phyloP scores from a whole-genome alignment of 176 grass and related monocot species.

The Cenchrus fungigraminus region DNA sequence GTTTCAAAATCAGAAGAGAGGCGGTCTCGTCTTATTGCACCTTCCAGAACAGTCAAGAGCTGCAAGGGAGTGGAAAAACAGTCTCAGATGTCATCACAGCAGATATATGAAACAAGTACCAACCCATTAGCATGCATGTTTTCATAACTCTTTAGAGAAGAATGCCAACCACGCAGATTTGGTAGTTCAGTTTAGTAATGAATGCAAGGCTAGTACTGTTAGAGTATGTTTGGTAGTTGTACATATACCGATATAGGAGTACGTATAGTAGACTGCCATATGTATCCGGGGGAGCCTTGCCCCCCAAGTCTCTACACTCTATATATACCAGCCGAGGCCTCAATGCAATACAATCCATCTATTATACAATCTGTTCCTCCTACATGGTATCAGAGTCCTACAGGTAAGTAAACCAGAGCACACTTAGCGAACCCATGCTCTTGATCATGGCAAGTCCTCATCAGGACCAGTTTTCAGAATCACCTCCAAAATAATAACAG shows the following conservation, averaged over 20 bases:
- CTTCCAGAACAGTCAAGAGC: slow-evolving; percentile 84
- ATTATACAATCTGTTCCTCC: too few species aligned
- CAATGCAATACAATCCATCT: too few species aligned
- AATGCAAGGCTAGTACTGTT: too few species aligned
- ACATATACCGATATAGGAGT: too few species aligned
- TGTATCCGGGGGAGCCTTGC: too few species aligned
- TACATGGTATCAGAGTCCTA: neutral
- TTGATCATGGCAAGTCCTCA: slow-evolving; percentile 27
- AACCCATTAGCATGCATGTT: slow-evolving; percentile 3
- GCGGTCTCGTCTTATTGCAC: slow-evolving; percentile 71
- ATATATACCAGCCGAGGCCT: too few species aligned
- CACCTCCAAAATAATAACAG: slow-evolving; percentile 23
- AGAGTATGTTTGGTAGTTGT: too few species aligned
- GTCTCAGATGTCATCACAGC: slow-evolving; percentile 2
- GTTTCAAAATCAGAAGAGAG: slow-evolving; percentile 89
- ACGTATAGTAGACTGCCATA: too few species aligned
- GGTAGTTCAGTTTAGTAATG: slow-evolving; percentile 14
- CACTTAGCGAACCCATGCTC: slow-evolving; percentile 1
- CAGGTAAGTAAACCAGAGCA: neutral
- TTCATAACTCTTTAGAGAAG: slow-evolving; percentile 19
- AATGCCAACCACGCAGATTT: slow-evolving; percentile 1
- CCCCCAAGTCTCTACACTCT: too few species aligned
- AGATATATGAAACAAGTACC: slow-evolving; percentile 12
- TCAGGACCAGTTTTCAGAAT: slow-evolving; percentile 16
- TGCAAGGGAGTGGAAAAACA: slow-evolving; percentile 45